Evolutionary conservation across 1,284 basidiomycete genomes (phyloP), one percentile per base, ranked within the genome.

Genomic region (Fomitopsis pinicola): DNA sequence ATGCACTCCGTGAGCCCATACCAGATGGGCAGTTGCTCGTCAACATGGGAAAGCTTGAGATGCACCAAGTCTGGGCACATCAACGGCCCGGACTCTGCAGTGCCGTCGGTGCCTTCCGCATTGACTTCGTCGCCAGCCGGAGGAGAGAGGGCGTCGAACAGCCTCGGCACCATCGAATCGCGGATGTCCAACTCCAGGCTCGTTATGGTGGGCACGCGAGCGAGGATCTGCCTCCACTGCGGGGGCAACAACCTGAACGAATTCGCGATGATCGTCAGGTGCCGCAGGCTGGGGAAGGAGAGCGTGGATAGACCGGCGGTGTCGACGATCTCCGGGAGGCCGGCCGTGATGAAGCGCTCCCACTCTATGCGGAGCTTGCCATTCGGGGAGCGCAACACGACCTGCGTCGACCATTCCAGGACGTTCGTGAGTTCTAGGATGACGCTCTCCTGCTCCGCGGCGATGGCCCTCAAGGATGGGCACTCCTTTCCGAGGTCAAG

Each of bases 201-300:
- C 22, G 14, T 42, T 3, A 58, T 42, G 12, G 42, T 38, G n/a
- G 57, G 36, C 15, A 58, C 35, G 48, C 22, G n/a, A 7, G 40
- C n/a, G 52, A 62, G 42, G 19, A 62, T 54, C n/a, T 38, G 28
- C 35, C 15, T 17, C 60, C 60, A 62, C 22, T 58, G 56, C 7
- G 17, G 10, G 17, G 33, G 50, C 3, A 7, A 7, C 17, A 58
- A 19, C 5, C 50, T 57, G 36, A 42, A 58, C 26, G 56, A 53
- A 14, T 26, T 58, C 48, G 57, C 60, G 14, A 26, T 5, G 40
- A 62, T 46, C 8, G 40, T 22, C 12, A 62, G 50, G 44, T 46
- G 56, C 7, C 40, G 48, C 8, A 62, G 33, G 30, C 28, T 28
- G 15, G 48, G 56, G 52, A 62, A 55, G 9, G 60, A 19, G 17